Evolutionary conservation across 1,284 basidiomycete species (phyloP).

Genomic region (Wallemia ichthyophaga): DNA sequence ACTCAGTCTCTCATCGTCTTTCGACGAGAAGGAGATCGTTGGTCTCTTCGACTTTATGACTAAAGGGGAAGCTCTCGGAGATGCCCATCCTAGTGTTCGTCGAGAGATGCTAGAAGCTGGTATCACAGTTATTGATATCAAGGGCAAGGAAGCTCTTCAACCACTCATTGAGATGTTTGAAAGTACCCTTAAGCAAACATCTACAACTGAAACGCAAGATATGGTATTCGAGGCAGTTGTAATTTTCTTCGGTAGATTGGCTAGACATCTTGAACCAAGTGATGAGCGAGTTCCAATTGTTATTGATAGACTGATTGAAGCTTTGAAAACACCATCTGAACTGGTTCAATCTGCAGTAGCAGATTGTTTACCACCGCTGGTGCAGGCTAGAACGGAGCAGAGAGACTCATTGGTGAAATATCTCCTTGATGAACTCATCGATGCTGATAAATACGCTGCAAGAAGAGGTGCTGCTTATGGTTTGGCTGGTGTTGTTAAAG

Average conservation of each 20-base stretch:
- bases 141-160: conserved; percentile 41
- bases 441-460: conserved; percentile 57
- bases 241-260: conserved; percentile 76
- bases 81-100: conserved; percentile 51
- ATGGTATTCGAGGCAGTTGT: conserved; percentile 82
- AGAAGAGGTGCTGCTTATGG: conserved; percentile 90
- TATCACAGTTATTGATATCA: conserved; percentile 47
- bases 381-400: conserved; percentile 33
- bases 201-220: conserved; percentile 42
- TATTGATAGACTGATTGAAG: conserved; percentile 64
- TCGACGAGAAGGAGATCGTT: conserved; percentile 34
- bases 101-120: conserved; percentile 65
- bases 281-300: conserved; percentile 54
- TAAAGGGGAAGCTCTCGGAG: conserved; percentile 55
- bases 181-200: conserved; percentile 32
- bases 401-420: conserved; percentile 40
- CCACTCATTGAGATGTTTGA: conserved; percentile 65
- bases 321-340: conserved; percentile 79
- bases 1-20: conserved; percentile 33
- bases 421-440: conserved; percentile 43
- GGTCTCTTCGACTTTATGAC: conserved; percentile 71
- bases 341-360: conserved; percentile 90
- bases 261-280: conserved; percentile 48
- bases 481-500: conserved; percentile 69
- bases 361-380: conserved; percentile 69